These are phyloP conservation scores for Hortaea sp. DNA, from an alignment of 2,329 filamentous ascomycete genomes.

Conservation along the genomic window DNA sequence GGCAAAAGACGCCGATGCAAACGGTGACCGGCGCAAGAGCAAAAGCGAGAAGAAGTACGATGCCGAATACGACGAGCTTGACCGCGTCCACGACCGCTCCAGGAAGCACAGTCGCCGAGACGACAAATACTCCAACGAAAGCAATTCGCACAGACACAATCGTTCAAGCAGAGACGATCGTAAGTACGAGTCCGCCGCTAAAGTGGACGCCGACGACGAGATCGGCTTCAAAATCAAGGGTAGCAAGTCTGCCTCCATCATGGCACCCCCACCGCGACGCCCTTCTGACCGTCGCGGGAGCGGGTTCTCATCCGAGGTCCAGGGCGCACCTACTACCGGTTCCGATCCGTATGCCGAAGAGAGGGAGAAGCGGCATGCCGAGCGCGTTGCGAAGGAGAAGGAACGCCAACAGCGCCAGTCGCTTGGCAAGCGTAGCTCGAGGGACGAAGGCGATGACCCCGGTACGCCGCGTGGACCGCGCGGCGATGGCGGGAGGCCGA, in stretches of 20 bases:
- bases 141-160: slow-evolving; percentile 27
- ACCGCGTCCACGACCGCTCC: slow-evolving; percentile 11
- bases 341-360: slow-evolving; percentile 25
- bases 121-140: slow-evolving; percentile 37
- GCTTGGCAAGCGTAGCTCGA: slow-evolving; percentile 30
- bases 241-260: slow-evolving; percentile 20
- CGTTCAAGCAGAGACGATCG: slow-evolving; percentile 32
- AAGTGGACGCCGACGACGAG: slow-evolving; percentile 22
- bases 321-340: slow-evolving; percentile 1
- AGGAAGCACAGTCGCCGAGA: slow-evolving; percentile 35
- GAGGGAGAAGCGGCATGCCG: slow-evolving; percentile 15
- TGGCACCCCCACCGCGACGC: slow-evolving; percentile 15
- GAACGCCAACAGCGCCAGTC: slow-evolving; percentile 54
- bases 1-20: slow-evolving; percentile 19
- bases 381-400: slow-evolving; percentile 55
- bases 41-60: slow-evolving; percentile 25
- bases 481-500: slow-evolving; percentile 28
- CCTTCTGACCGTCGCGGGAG: slow-evolving; percentile 6
- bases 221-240: slow-evolving; percentile 41
- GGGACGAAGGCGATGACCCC: slow-evolving; percentile 14
- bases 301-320: not conserved
- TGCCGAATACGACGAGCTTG: slow-evolving; percentile 13
- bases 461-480: slow-evolving; percentile 36
- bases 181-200: slow-evolving; percentile 18
- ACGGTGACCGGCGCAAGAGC: slow-evolving; percentile 25